Conservation (phyloP, 2,329 filamentous ascomycete species). For the Blumeriella jaapii region DNA sequence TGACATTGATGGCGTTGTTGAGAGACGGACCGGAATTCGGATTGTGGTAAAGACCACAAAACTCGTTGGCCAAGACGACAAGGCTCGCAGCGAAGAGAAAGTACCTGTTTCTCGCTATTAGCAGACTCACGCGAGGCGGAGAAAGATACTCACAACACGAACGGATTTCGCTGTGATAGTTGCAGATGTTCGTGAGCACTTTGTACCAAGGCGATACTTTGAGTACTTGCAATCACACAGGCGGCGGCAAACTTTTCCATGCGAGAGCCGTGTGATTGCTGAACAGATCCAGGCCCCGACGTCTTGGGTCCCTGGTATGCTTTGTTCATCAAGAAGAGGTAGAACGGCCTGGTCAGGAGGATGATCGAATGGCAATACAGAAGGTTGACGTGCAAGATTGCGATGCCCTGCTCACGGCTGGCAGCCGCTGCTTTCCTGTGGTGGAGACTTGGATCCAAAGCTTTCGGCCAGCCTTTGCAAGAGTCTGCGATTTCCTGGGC, state of each 20-base stretch:
- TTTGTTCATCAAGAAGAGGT: constrained; percentile 43
- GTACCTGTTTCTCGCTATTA: constrained; percentile 33
- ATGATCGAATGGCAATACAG: constrained; percentile 52
- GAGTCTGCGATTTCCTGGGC: constrained; percentile 45
- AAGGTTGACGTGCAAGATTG: constrained; percentile 50
- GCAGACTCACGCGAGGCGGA: background rate
- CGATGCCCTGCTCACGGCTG: constrained; percentile 39
- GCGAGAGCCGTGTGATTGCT: constrained; percentile 25
- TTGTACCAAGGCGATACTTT: constrained; percentile 38
- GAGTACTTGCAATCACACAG: constrained; percentile 39
- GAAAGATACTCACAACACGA: constrained; percentile 39
- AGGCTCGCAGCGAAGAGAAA: constrained; percentile 44
- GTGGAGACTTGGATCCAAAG: constrained; percentile 37
- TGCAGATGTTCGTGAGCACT: constrained; percentile 33
- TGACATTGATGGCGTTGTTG: constrained; percentile 34
- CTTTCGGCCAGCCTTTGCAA: constrained; percentile 40
- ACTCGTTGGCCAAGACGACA: constrained; percentile 45
- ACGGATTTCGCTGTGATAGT: constrained; percentile 41
- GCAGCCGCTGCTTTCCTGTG: constrained; percentile 37
- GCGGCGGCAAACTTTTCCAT: constrained; percentile 38
- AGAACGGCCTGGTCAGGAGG: constrained; percentile 52
- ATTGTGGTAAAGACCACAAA: constrained; percentile 38
- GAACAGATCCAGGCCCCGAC: too few relatives aligned
- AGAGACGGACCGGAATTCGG: constrained; percentile 32
- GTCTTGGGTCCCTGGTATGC: constrained; percentile 29